Evolutionary conservation across 1,284 basidiomycete species (phyloP), one percentile per base, ranked within the genome.

Genomic region (Ceratobasidium sp.): DNA sequence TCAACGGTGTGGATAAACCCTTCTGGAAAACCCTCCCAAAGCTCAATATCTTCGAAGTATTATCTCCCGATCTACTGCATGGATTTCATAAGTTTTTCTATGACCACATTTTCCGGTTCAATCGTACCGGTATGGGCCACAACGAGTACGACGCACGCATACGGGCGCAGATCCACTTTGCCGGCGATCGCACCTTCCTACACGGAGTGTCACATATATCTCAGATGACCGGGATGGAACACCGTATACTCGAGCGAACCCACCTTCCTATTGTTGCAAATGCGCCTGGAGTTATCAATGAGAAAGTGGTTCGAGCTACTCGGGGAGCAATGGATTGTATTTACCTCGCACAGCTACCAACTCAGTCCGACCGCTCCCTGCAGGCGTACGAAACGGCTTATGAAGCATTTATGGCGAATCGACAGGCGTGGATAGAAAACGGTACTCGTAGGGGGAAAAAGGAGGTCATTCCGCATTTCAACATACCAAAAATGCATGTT

Each of bases 401-500:
- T n/a, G 38, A 7, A 9, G 3, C 6, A 0, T 61, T 73, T 21
- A 41, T 63, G 35, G 4, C 2, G 32, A 11, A 73, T 26, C 59
- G 61, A 35, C 26, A 30, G 71, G 71, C n/a, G 30, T 72, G 58
- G 47, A 47, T 72, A n/a, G 28, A 54, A 11, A 72, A 72, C 14
- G 47, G 46, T 2, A 62, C 58, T 8, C 9, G 59, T 13, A 30
- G 32, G 28, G 58, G 70, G 26, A 50, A 72, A 26, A 62, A 43
- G n/a, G 23, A 30, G 35, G 58, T 54, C 18, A 62, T 62, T 54
- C 58, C 46, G 18, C 47, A 63, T 44, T 72, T 49, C 41, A 57
- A 30, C 18, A 72, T 74, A 23, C 73, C 59, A 1, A 74, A 74
- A 46, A 52, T 74, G 41, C 70, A 74, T 32, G 49, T 54, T 26